These are phyloP conservation scores for Chloropicon primus DNA, from an alignment of 139 green algal genomes.

Conservation along the genomic window DNA sequence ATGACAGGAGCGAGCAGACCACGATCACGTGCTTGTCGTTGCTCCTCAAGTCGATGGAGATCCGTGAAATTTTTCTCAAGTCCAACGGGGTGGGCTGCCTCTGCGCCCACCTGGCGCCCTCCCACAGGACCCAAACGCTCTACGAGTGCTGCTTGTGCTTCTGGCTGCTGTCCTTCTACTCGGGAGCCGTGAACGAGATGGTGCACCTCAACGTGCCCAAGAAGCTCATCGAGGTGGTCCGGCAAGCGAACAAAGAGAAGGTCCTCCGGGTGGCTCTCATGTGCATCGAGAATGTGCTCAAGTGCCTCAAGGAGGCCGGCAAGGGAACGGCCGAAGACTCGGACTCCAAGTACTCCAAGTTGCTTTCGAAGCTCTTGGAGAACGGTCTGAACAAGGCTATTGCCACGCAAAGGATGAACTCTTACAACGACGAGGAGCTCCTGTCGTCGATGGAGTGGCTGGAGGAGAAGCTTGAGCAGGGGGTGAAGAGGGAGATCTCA, in stretches of 20 bases:
- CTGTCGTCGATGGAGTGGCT: conserved; percentile 45
- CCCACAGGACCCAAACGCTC: conserved; percentile 58
- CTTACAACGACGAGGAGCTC: conserved; percentile 83
- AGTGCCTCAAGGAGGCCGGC: conserved; percentile 1
- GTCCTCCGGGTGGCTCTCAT: conserved; percentile 74
- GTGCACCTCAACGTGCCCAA: conserved; percentile 32
- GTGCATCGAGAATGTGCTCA: conserved; percentile 71
- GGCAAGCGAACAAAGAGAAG: conserved; percentile 82
- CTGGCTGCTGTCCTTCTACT: conserved; percentile 82
- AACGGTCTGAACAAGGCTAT: conserved; percentile 63
- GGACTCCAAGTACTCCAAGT: not conserved
- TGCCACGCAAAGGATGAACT: conserved; percentile 23
- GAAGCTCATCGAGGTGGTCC: conserved; percentile 67
- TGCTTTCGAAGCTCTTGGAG: conserved; percentile 21
- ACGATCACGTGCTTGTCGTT: conserved; percentile 44
- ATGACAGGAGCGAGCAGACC: conserved; percentile 34
- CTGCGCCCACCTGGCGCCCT: not conserved
- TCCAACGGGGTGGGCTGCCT: conserved; percentile 25
- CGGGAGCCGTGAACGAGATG: conserved; percentile 44
- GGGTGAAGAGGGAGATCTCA: not conserved
- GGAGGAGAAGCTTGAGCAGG: not conserved
- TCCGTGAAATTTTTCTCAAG: conserved; percentile 44
- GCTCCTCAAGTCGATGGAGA: conserved; percentile 57
- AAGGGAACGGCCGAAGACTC: conserved; percentile 42
- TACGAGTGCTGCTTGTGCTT: conserved; percentile 83